Percentiles rank a stretch among this genome's conserved stretches.
phyloP scores from a whole-genome alignment of 2,329 filamentous ascomycete species.

The Diplodia corticola region DNA sequence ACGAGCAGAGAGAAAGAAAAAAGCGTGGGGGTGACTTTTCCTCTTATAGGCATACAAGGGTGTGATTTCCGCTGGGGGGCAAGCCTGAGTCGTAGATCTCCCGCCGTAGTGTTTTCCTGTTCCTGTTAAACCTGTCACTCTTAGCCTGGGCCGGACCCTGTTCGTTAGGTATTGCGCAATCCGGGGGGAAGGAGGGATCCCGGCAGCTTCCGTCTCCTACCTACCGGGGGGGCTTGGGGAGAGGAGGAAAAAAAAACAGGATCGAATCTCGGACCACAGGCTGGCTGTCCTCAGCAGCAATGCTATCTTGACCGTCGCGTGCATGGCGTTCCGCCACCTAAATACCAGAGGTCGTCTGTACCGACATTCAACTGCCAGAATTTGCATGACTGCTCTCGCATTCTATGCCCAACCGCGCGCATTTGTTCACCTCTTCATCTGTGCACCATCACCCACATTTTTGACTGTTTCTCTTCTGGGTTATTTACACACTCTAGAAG shows the following conservation, averaged over 20 bases:
- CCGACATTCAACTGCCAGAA: not conserved
- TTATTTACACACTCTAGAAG: constrained; percentile 12
- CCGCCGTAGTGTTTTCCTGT: not conserved
- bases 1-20: not conserved
- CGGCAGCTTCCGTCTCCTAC: not conserved
- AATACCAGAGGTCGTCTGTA: not conserved
- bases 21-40: not conserved
- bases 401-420: not conserved
- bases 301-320: not conserved
- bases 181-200: not conserved
- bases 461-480: not conserved
- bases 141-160: not conserved
- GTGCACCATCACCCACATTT: not conserved
- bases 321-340: not conserved
- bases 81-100: not conserved
- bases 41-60: not conserved
- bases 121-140: not conserved
- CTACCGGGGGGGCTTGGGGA: too few relatives aligned
- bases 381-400: not conserved
- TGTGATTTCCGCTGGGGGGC: not conserved
- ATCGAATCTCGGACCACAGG: too few relatives aligned
- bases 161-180: not conserved
- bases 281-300: too few relatives aligned
- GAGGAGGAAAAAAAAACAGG: too few relatives aligned
- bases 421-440: not conserved